These are phyloP conservation scores for Eragrostis tef DNA, from an alignment of 202 grass and related monocot species.

Conservation along the genomic window DNA sequence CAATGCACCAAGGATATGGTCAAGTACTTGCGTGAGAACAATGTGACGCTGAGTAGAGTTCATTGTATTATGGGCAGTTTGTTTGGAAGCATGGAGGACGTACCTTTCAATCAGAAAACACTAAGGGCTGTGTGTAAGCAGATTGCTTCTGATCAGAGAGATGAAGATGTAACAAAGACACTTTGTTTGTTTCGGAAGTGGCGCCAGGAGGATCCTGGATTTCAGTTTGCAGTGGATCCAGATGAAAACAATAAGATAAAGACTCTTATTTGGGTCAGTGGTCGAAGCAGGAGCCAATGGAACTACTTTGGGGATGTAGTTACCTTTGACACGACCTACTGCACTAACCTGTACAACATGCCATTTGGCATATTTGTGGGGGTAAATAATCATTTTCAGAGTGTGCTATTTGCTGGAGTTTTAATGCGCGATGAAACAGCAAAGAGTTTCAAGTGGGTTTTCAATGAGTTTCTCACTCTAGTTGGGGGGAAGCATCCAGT, in stretches of 20 bases:
- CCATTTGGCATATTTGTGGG: background rate
- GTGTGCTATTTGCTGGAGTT: background rate
- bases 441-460: background rate
- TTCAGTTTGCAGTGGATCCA: background rate
- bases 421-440: background rate
- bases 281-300: background rate
- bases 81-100: too few species aligned
- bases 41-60: too few species aligned
- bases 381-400: background rate
- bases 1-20: too few species aligned
- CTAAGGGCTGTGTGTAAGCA: too few species aligned
- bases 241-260: background rate
- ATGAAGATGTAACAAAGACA: too few species aligned
- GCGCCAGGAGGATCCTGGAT: background rate
- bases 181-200: too few species aligned
- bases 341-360: background rate
- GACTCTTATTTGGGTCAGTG: background rate
- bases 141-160: too few species aligned
- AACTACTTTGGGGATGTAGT: slow-evolving; percentile 46
- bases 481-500: background rate
- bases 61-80: too few species aligned
- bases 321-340: slow-evolving; percentile 44
- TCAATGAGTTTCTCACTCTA: background rate
- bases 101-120: too few species aligned
- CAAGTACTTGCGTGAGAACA: too few species aligned